These are phyloP conservation scores for Termitomyces sp. DNA, from an alignment of 768 basidiomycete species.

Conservation along the genomic window DNA sequence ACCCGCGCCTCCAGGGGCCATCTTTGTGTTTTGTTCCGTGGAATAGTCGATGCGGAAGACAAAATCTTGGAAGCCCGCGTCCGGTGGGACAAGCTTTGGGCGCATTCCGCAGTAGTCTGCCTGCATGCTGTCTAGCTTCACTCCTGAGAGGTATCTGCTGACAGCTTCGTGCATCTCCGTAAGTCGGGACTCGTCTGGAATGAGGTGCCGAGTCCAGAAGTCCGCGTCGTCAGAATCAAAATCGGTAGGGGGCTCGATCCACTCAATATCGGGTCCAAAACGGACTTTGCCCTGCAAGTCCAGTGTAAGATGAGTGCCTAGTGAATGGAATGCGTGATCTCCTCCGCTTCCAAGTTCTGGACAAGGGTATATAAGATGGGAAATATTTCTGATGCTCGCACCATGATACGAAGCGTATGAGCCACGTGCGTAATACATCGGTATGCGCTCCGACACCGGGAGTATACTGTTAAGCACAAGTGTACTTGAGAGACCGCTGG, in stretches of 20 bases:
- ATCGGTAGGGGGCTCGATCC: slow-evolving; percentile 58
- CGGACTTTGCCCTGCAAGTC: slow-evolving; percentile 81
- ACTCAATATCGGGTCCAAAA: slow-evolving; percentile 93
- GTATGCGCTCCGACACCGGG: slow-evolving; percentile 51
- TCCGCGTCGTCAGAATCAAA: slow-evolving; percentile 50
- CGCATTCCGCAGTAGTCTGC: slow-evolving; percentile 86
- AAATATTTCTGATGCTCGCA: slow-evolving; percentile 62
- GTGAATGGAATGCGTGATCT: slow-evolving; percentile 70
- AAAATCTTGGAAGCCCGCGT: slow-evolving; percentile 83
- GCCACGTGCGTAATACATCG: slow-evolving; percentile 79
- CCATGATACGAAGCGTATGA: slow-evolving; percentile 89
- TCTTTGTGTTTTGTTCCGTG: slow-evolving; percentile 18
- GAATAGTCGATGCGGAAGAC: slow-evolving; percentile 64
- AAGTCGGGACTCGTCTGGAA: slow-evolving; percentile 58
- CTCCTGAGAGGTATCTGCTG: slow-evolving; percentile 66
- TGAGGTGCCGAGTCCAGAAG: slow-evolving; percentile 72
- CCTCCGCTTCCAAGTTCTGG: slow-evolving; percentile 54
- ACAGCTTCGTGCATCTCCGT: slow-evolving; percentile 70
- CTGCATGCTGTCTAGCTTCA: slow-evolving; percentile 56
- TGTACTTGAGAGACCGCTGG: slow-evolving; percentile 70
- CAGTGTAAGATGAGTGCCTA: slow-evolving; percentile 91
- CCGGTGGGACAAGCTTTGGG: slow-evolving; percentile 79
- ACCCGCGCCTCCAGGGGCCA: slow-evolving; percentile 23
- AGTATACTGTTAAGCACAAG: slow-evolving; percentile 71
- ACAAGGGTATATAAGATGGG: slow-evolving; percentile 88